Evolutionary conservation across 805 yeast genomes (phyloP), one percentile per base, ranked within the genome.

Genomic region (Kodamaea fukazawae): DNA sequence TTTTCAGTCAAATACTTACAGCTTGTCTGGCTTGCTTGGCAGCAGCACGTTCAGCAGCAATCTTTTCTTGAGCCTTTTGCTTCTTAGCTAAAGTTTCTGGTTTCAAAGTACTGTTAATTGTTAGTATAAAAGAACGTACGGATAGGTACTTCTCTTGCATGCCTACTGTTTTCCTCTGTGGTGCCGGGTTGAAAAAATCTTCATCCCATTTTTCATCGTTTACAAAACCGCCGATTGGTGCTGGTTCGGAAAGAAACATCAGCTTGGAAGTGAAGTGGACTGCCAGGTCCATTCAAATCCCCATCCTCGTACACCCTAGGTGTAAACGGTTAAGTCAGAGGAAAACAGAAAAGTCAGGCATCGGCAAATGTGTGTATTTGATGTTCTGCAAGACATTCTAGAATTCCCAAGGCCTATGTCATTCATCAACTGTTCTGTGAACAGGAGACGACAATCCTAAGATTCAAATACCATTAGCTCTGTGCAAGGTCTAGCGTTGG

Each of bases 41-140:
- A 63, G 87, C 89, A 67, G 86, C 82, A 62, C 83, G 78, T 70
- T 81, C 78, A 65, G 81, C 86, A 56, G 82, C 77, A 61, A 79
- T 72, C 79, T 84, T 83, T 64, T 82, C 81, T 67, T 79, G 77
- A 70, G 84, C 80, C 78, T 83, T 79, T 61, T 83, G 69, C 78
- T 83, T 81, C 82, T 86, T 86, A 71, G 82, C 73, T 69, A 81
- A 83, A 67, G 93, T 73, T 81, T 86, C 95, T 79, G 95, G 95
- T 71, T 75, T 70, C 57, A 76, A 68, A 62, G 78, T 64, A 53
- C 73, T 66, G 58, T 42, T 31, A 43, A 36, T 4, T 18, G 47
- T 43, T 61, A 61, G 66, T 60, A 57, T 36, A 25, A 33, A 20
- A 20, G 23, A 20, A 20, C 23, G 8, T 20, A 20, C 8, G 8